Base-by-base conservation (phyloP, 1,139 yeast species). In the Taiozyma onychis region DNA sequence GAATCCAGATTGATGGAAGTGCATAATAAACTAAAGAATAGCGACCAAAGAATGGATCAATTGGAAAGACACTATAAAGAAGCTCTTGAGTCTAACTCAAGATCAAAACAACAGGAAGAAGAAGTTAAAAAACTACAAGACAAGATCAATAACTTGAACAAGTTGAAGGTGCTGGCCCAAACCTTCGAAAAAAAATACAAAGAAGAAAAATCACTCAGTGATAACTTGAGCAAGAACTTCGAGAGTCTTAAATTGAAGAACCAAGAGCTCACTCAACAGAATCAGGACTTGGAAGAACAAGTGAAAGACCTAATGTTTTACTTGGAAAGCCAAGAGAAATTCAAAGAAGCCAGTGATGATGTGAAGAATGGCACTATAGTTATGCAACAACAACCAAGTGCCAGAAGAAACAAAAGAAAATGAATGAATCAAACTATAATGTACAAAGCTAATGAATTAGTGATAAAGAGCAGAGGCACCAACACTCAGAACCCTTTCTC, bases 231-330 rank as follows among this genome's bases (percentile, higher is more conserved):
- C 2, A 68, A 71, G 24, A 86, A 85, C 57, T 65, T 88, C 7
- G 86, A 81, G 42, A 71, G 61, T 49, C 56, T 83, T 10, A 67
- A 72, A 11, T 61, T 65, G 10, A 71, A 74, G 43, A 74, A 74
- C 43, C 63, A 66, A 13, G 63, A 67, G 5, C 55, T 66, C 9
- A 49, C 52, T n/a, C 60, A 59, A 4, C 71, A 77, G 50, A 82
- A 79, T 34, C 66, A 66, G 26, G 87, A 80, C 3, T 67, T 88
- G 45, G 66, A 75, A 46, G 95, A 86, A 39, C 95, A 88, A 64
- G 81, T 86, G 4, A 78, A 76, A 41, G 97, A 90, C 64, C 67
- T 90, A 51, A 87, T 89, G 97, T 85, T 88, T 57, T 88, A 75
- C 63, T 70, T 89, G 48, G 95, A 87, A 54, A 77, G 87, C 4